Base-by-base conservation (phyloP, 345 rosid genomes). In the Dipteronia sinensis region DNA sequence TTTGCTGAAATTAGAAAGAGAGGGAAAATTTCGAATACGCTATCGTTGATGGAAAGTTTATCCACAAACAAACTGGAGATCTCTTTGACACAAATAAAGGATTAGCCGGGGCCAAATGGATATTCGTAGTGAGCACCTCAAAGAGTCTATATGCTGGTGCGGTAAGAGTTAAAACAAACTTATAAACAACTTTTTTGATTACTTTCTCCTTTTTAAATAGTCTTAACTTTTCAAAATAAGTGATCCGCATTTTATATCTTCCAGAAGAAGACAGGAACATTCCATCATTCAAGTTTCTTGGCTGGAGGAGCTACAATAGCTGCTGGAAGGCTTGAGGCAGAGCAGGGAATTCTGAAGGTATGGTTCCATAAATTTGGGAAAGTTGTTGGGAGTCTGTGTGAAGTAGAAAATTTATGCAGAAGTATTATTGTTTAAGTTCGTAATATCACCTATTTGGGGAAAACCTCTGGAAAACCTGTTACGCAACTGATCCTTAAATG, bases 271-370 rank as follows among this genome's bases (percentile, higher is more conserved):
- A 95, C 92, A 84, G 96, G 99, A 68, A 76, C 29, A 66, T 95
- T 95, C 78, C 99, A 95, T 81, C 98, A 93, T 87, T 95, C 99
- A 1, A 95, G 98, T 81, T 95, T 95, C 77, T 83, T 95, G 86
- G 99, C 99, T 0, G 98, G 99, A 42, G 99, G 99, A 85, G 92
- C 88, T 64, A 91, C 99, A 0, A 69, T 93, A 78, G 97, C 97
- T 1, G 98, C 99, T 3, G 99, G 99, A 84, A 90, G 98, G 85
- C 84, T 95, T 4, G 82, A 55, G 27, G 93, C 82, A 29, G 94
- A 92, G 77, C 27, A 84, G 73, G 99, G 98, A 78, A 76, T 81
- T 78, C 91, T 93, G 38, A 93, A 89, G 94, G 99, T 93, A 90
- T 47, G 15, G 58, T 63, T 68, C 25, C 44, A 13, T 46, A 16